Evolutionary conservation across 352 stramenopile genomes (phyloP).

Genomic region (Saprolegnia parasitica): DNA sequence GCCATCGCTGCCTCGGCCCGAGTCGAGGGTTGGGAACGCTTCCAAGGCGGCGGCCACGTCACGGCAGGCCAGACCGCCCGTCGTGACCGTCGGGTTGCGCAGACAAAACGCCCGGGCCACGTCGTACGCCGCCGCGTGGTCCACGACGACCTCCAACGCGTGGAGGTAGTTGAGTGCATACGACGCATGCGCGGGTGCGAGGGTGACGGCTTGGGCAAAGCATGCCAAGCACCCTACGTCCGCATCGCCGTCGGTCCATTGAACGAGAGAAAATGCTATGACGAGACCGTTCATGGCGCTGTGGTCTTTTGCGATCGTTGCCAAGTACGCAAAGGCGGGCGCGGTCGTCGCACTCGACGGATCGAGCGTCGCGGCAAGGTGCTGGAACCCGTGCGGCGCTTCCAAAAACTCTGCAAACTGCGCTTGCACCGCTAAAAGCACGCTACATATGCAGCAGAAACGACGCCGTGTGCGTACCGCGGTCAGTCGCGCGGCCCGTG

Average conservation of each 20-base stretch:
- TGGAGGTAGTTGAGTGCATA: slow-evolving; percentile 70
- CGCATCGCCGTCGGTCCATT: not conserved
- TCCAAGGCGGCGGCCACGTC: slow-evolving; percentile 40
- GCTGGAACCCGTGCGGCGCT: slow-evolving; percentile 38
- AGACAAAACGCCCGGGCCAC: slow-evolving; percentile 43
- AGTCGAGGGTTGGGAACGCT: slow-evolving; percentile 3
- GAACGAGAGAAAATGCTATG: not conserved
- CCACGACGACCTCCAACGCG: slow-evolving; percentile 44
- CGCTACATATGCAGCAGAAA: not conserved
- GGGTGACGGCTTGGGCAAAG: slow-evolving; percentile 47
- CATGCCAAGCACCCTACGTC: slow-evolving; percentile 42
- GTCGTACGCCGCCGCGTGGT: slow-evolving; percentile 43
- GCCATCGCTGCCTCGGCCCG: not conserved
- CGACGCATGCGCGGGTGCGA: slow-evolving; percentile 41
- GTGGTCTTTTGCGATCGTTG: slow-evolving; percentile 70
- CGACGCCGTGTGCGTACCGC: not conserved
- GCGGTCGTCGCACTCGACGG: slow-evolving; percentile 41
- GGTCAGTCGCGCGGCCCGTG: slow-evolving; percentile 47
- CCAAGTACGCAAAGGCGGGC: slow-evolving; percentile 65
- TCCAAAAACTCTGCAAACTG: slow-evolving; percentile 46
- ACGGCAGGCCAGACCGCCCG: slow-evolving; percentile 33
- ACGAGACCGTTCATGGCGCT: slow-evolving; percentile 38
- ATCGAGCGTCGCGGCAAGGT: slow-evolving; percentile 42
- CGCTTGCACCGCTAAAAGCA: slow-evolving; percentile 38
- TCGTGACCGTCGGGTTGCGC: slow-evolving; percentile 35